Evolutionary conservation across 2,329 filamentous ascomycete genomes (phyloP), one percentile per base, ranked within the genome.

Genomic region (Torrubiella hemipterigena): DNA sequence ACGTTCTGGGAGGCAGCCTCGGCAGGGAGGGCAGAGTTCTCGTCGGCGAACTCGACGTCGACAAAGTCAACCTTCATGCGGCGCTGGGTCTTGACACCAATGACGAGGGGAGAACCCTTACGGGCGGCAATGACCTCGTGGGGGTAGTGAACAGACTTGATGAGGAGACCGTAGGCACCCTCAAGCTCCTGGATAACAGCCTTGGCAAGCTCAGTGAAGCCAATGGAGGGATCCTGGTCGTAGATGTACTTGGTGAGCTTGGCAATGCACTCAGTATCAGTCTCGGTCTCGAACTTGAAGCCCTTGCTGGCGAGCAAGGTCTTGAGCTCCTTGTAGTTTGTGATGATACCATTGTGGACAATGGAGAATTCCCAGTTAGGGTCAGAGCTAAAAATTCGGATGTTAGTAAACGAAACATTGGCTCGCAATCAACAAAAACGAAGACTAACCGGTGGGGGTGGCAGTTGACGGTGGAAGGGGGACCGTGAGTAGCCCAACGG

Each of bases 11-110:
- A 89, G 39, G 91, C 91, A 43, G 79, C 77, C 73, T 98, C 91
- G 32, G 91, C 91, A 22, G 91, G 80, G 39, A 98, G 80, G 44
- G 81, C 73, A 44, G 67, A 69, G 50, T 79, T 77, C 48, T 94
- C 85, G 50, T 94, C 86, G 31, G 81, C 81, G 59, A 89, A 96
- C 65, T 98, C 91, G 39, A 98, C 91, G 56, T 98, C 91, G 55
- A 98, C 91, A 52, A 98, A 98, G 66, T 98, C 91, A 41, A 98
- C 91, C 80, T 96, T 98, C 91, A 98, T 96, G 67, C 93, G 93
- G 70, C 82, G 93, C 63, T 86, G 73, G 34, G 91, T 96, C 66
- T 86, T 83, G 55, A 98, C 91, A 63, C 91, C 91, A 48, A 98
- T 85, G 42, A 98, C 91, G 38, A 98, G 74, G 26, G 91, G 91